These are phyloP conservation scores for Ustilago shanxiensis DNA, from an alignment of 1,284 basidiomycete genomes.

Conservation along the genomic window DNA sequence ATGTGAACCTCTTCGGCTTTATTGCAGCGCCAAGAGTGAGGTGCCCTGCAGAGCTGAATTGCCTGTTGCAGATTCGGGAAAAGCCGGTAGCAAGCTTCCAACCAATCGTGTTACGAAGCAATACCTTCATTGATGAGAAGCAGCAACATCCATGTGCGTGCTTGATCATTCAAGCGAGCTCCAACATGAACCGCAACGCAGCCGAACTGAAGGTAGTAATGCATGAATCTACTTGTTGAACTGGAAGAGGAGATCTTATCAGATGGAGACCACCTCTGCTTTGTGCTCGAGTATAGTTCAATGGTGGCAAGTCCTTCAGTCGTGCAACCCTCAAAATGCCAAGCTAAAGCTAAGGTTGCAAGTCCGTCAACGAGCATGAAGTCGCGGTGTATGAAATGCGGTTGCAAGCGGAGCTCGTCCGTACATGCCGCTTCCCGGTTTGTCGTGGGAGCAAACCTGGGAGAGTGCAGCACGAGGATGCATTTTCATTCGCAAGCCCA, in stretches of 20 bases:
- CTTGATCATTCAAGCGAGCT: neutral
- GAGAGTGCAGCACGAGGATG: neutral
- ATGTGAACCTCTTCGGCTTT: neutral
- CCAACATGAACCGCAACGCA: neutral
- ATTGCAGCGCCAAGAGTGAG: constrained; percentile 7
- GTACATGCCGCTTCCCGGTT: neutral
- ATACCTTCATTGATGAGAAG: neutral
- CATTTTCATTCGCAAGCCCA: constrained; percentile 11
- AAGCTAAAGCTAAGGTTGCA: neutral
- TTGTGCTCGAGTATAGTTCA: too few species aligned
- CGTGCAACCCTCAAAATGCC: too few species aligned
- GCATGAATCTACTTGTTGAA: neutral
- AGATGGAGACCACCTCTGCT: neutral
- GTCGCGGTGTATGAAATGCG: neutral
- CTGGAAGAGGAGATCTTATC: constrained; percentile 15
- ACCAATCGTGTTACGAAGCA: constrained; percentile 1
- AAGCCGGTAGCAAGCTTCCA: neutral
- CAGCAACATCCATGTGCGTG: neutral
- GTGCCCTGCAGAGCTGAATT: neutral
- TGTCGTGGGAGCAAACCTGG: neutral
- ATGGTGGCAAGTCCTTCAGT: too few species aligned
- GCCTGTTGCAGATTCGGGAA: constrained; percentile 5
- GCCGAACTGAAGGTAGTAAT: neutral
- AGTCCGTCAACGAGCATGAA: neutral
- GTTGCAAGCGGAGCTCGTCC: neutral